phyloP scores from a whole-genome alignment of 208 protist species.

The Trypanosoma avium region DNA sequence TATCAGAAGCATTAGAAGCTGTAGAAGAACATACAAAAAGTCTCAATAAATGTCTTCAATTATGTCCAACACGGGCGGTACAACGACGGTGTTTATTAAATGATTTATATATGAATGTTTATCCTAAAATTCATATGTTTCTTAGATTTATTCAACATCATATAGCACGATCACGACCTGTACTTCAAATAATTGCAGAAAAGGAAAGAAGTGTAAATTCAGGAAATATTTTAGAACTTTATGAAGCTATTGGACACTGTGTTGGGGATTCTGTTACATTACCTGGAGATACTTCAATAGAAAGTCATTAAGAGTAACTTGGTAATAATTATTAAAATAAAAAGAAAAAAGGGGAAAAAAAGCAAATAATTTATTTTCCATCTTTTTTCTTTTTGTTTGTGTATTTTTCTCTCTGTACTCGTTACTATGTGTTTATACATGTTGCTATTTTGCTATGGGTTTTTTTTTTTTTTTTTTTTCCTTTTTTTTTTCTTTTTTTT shows the following conservation, averaged over 20 bases:
- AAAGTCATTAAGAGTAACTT: not conserved
- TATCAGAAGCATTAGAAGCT: slow-evolving; percentile 40
- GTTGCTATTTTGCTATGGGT: not conserved
- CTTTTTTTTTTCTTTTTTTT: not conserved
- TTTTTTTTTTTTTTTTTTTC: slow-evolving; percentile 5
- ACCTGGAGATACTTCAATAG: not conserved
- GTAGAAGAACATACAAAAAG: slow-evolving; percentile 55
- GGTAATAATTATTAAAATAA: not conserved
- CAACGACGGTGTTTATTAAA: slow-evolving; percentile 53
- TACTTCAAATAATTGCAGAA: slow-evolving; percentile 47
- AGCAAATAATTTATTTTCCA: not conserved
- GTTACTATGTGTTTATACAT: not conserved
- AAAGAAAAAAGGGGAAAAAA: not conserved
- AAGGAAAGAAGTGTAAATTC: slow-evolving; percentile 47
- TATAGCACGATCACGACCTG: slow-evolving; percentile 32
- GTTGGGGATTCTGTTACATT: slow-evolving; percentile 13
- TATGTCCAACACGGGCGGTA: slow-evolving; percentile 46
- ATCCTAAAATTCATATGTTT: slow-evolving; percentile 62
- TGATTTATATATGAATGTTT: slow-evolving; percentile 75
- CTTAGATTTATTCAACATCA: slow-evolving; percentile 57
- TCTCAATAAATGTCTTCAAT: slow-evolving; percentile 42
- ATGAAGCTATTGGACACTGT: slow-evolving; percentile 54
- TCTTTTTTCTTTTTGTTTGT: not conserved
- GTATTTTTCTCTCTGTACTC: not conserved
- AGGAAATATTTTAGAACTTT: slow-evolving; percentile 60